Evolutionary conservation across 139 green algal species (phyloP).

Genomic region (Eudorina sp.): DNA sequence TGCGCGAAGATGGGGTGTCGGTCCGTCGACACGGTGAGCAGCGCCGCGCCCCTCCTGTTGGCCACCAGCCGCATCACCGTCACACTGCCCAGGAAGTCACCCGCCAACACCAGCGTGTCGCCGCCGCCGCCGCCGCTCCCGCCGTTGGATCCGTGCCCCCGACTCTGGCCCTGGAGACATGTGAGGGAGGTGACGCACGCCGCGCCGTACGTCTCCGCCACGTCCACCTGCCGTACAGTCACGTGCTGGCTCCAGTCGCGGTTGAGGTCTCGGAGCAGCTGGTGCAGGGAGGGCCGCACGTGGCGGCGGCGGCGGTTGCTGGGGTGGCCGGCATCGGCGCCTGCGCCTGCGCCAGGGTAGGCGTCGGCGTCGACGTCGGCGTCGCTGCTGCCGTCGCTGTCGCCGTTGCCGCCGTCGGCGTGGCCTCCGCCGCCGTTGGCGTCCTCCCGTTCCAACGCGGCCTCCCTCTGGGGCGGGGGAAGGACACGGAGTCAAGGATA

Average conservation of each 20-base stretch:
- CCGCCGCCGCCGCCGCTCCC: not conserved
- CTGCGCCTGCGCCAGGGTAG: not conserved
- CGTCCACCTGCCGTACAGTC: not conserved
- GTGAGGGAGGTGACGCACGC: not conserved
- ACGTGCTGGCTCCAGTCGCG: constrained; percentile 16
- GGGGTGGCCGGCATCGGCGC: not conserved
- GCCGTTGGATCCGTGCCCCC: not conserved
- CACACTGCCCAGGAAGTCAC: constrained; percentile 23
- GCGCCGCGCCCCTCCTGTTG: constrained; percentile 13
- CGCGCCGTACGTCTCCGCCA: not conserved
- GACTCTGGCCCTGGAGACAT: not conserved
- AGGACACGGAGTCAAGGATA: not conserved
- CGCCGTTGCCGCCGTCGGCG: not conserved
- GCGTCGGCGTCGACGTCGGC: not conserved
- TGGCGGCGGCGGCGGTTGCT: not conserved
- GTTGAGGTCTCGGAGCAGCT: not conserved
- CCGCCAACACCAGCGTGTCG: constrained; percentile 17
- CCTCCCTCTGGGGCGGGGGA: not conserved
- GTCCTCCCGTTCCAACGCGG: not conserved
- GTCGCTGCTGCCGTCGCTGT: not conserved
- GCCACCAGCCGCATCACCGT: constrained; percentile 35
- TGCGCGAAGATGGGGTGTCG: constrained; percentile 33
- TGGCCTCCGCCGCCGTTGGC: not conserved
- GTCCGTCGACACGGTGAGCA: not conserved
- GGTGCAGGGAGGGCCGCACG: not conserved